These are phyloP conservation scores for Elymus sibiricus DNA, from an alignment of 176 grass and related monocot species.

Conservation along the genomic window DNA sequence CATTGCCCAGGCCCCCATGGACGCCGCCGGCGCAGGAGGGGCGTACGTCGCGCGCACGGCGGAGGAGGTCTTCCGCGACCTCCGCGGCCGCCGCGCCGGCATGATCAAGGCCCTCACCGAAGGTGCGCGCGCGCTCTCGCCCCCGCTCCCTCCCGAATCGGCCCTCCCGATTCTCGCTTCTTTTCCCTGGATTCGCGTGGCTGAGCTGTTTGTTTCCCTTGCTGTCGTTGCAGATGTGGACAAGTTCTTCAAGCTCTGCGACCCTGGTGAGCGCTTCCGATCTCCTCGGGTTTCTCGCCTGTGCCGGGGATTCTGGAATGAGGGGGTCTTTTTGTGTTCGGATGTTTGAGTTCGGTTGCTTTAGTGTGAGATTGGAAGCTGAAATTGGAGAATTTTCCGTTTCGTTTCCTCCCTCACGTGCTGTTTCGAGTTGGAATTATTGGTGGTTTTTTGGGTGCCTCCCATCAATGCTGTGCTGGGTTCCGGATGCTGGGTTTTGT, in stretches of 20 bases:
- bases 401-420: background rate
- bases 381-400: slow-evolving; percentile 19
- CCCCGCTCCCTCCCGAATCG: background rate
- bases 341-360: slow-evolving; percentile 23
- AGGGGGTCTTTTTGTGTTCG: background rate
- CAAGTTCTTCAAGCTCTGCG: slow-evolving; percentile 90
- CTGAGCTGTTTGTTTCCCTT: slow-evolving; percentile 18
- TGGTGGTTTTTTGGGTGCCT: slow-evolving; percentile 11
- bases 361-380: slow-evolving; percentile 33
- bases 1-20: slow-evolving; percentile 56
- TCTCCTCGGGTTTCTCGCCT: slow-evolving; percentile 16
- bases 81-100: slow-evolving; percentile 73
- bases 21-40: slow-evolving; percentile 44
- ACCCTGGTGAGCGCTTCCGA: slow-evolving; percentile 72
- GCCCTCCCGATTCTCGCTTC: background rate
- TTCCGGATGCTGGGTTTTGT: slow-evolving; percentile 24
- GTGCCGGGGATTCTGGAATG: slow-evolving; percentile 1
- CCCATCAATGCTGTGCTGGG: slow-evolving; percentile 9
- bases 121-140: slow-evolving; percentile 35
- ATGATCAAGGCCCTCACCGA: slow-evolving; percentile 93
- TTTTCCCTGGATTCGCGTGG: slow-evolving; percentile 9
- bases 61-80: slow-evolving; percentile 94
- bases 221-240: slow-evolving; percentile 75
- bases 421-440: slow-evolving; percentile 26
- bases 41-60: slow-evolving; percentile 47